Conservation (phyloP, 805 yeast species). For the Zygosaccharomyces bisporus region DNA sequence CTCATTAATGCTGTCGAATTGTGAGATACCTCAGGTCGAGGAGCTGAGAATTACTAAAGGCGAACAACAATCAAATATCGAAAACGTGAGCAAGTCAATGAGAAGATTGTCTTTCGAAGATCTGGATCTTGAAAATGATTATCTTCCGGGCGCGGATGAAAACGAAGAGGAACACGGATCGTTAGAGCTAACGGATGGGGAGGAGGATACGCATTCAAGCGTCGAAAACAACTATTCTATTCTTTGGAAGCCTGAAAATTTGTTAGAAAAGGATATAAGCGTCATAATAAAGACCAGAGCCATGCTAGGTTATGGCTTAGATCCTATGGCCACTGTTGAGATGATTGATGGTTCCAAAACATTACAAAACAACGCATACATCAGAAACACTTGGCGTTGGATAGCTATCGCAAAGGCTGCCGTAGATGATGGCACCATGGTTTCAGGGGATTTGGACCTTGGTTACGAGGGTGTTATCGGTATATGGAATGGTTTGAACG, state of each 20-base stretch:
- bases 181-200: slow-evolving; percentile 20
- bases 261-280: slow-evolving; percentile 70
- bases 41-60: slow-evolving; percentile 27
- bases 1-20: slow-evolving; percentile 54
- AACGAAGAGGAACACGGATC: slow-evolving; percentile 20
- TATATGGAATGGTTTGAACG: slow-evolving; percentile 77
- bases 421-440: slow-evolving; percentile 61
- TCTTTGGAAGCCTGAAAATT: slow-evolving; percentile 39
- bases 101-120: slow-evolving; percentile 34
- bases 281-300: slow-evolving; percentile 71
- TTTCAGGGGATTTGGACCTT: slow-evolving; percentile 66
- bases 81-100: slow-evolving; percentile 21
- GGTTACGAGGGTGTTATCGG: slow-evolving; percentile 88
- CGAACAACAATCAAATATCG: slow-evolving; percentile 20
- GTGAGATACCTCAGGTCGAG: slow-evolving; percentile 30
- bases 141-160: slow-evolving; percentile 15
- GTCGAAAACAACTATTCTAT: slow-evolving; percentile 24
- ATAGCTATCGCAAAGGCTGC: slow-evolving; percentile 65
- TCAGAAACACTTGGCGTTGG: slow-evolving; percentile 91
- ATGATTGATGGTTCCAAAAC: slow-evolving; percentile 51
- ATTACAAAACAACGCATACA: slow-evolving; percentile 49
- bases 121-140: slow-evolving; percentile 30
- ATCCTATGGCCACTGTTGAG: slow-evolving; percentile 58
- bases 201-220: slow-evolving; percentile 21
- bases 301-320: slow-evolving; percentile 63